Base-by-base conservation (phyloP, 495 filamentous ascomycete species). In the Xylaria intraflava region DNA sequence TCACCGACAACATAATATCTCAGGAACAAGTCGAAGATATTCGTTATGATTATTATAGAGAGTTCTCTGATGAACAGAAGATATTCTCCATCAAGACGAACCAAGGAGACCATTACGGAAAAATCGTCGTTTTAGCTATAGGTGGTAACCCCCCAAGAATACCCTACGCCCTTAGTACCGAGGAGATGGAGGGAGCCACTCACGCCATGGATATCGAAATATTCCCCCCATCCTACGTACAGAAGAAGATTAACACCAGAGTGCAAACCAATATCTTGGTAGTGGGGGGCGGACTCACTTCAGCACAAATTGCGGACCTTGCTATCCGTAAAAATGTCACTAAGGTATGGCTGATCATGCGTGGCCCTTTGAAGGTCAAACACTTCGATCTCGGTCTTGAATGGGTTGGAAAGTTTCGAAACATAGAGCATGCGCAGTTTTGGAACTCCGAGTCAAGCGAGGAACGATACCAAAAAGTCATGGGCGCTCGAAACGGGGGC, bases 331-430 rank as follows among this genome's bases (percentile, higher is more conserved):
- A 69, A 55, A 77, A 78, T 0, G 79, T 81, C 3, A 72, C 64
- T 10, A 78, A 75, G 56, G 75, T 83, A 33, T 78, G 75, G 72
- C 73, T 83, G 30, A 49, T 84, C 20, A 77, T 84, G 77, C 68
- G 82, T 11, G 78, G 80, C 17, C 71, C 71, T 27, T 51, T 82
- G 17, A 82, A 82, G 58, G 75, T 84, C 35, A 84, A 84, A 58
- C 78, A 80, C 51, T 85, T 86, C 55, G 82, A 86, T 57, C 69
- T 84, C 55, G 75, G 75, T 51, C 69, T 86, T 12, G 71, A 70
- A 27, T 86, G 83, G 83, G 78, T 86, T 64, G 80, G 79, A 23
- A 86, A 86, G 55, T 85, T 79, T 59, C 77, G 78, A n/a, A 85
- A 84, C 63, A 74, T 71, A 61, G 75, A 82, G 53, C 80, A 83